Evolutionary conservation across 208 protist species (phyloP).

Genomic region (Histomonas meleagridis): DNA sequence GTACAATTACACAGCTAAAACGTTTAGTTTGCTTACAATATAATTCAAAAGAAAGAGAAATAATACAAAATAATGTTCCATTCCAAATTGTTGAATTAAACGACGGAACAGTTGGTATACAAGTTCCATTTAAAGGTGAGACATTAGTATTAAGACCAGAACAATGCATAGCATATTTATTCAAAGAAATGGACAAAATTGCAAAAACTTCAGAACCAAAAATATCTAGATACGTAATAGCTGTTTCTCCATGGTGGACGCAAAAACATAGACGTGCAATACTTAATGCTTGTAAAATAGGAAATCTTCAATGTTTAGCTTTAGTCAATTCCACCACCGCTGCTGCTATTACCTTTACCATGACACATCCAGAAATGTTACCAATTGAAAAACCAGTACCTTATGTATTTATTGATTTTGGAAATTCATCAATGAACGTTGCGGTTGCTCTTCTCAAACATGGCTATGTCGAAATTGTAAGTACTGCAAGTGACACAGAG

Average conservation of each 20-base stretch:
- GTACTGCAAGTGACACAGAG: neutral
- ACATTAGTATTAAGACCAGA: slow-evolving; percentile 30
- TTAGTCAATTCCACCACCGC: slow-evolving; percentile 45
- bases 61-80: neutral
- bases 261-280: slow-evolving; percentile 37
- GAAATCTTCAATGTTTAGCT: slow-evolving; percentile 37
- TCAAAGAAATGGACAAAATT: neutral
- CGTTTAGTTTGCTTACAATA: neutral
- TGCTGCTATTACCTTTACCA: slow-evolving; percentile 41
- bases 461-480: slow-evolving; percentile 29
- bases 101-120: neutral
- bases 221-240: slow-evolving; percentile 35
- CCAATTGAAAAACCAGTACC: neutral
- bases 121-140: neutral
- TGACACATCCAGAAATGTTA: neutral
- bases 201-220: neutral
- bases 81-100: neutral
- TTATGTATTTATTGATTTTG: slow-evolving; percentile 45
- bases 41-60: neutral
- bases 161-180: slow-evolving; percentile 38
- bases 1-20: neutral
- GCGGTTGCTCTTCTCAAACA: slow-evolving; percentile 33
- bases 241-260: slow-evolving; percentile 39
- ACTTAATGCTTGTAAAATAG: slow-evolving; percentile 40
- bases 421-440: slow-evolving; percentile 41